Conservation (phyloP, 129 eudicot species). For the Helianthus annuus region DNA sequence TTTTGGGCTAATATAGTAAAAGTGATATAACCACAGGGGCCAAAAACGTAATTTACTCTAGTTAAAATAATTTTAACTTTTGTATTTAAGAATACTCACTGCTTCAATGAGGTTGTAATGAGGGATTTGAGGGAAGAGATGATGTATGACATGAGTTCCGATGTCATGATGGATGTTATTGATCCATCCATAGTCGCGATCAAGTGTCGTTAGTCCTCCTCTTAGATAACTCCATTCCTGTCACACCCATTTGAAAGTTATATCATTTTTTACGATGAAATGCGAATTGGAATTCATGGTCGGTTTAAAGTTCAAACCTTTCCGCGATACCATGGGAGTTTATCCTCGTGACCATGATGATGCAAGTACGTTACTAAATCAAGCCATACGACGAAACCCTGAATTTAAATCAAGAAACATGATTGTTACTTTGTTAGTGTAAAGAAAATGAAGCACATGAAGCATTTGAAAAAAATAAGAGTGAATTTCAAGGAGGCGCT, state of each 20-base stretch:
- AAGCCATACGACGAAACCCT: constrained; percentile 87
- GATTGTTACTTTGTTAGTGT: constrained; percentile 17
- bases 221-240: constrained; percentile 98
- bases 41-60: no score
- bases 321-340: constrained; percentile 95
- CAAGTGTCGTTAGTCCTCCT: constrained; percentile 94
- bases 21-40: no score
- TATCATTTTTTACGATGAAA: constrained; percentile 1
- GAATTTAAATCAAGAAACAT: constrained; percentile 31
- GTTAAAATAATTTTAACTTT: no score
- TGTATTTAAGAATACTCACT: constrained; percentile 30
- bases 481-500: no score
- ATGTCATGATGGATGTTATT: constrained; percentile 97
- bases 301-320: constrained; percentile 49
- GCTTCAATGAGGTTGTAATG: constrained; percentile 94
- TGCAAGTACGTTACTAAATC: constrained; percentile 91
- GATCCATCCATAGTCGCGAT: constrained; percentile 97
- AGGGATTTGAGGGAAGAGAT: constrained; percentile 99
- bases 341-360: constrained; percentile 95
- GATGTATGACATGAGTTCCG: constrained; percentile 95
- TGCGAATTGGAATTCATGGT: constrained; percentile 7
- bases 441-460: background rate
- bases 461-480: background rate
- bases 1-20: no score
- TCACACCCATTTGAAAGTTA: constrained; percentile 7